Conservation (phyloP, 208 protist species). For the Trypanosoma conorhini region DNA sequence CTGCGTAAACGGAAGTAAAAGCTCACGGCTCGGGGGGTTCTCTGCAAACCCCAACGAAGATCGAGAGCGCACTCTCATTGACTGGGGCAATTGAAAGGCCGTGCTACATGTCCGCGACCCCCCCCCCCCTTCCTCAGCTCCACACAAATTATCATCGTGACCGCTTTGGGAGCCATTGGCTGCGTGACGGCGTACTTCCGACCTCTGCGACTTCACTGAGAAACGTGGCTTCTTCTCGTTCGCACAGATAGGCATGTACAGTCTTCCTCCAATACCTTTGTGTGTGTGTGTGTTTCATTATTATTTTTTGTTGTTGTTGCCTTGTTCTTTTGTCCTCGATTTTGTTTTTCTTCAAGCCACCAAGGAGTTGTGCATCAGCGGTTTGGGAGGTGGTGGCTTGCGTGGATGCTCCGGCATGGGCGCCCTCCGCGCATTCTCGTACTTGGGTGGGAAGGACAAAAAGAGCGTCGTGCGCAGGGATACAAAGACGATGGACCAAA, state of each 20-base stretch:
- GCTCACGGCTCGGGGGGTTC: background rate
- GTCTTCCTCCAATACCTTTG: background rate
- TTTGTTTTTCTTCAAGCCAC: constrained; percentile 27
- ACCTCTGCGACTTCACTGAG: background rate
- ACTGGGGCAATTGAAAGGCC: background rate
- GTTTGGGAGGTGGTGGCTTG: constrained; percentile 81
- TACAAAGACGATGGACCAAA: constrained; percentile 82
- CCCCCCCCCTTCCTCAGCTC: background rate
- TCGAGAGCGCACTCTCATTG: background rate
- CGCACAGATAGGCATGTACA: background rate
- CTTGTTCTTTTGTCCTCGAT: constrained; percentile 2
- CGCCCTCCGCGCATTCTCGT: constrained; percentile 52
- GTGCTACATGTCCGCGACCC: background rate
- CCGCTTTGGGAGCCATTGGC: background rate
- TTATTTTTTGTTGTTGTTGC: background rate
- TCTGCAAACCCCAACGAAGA: background rate
- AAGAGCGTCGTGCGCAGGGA: constrained; percentile 70
- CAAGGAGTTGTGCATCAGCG: constrained; percentile 45
- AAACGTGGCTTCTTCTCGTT: background rate
- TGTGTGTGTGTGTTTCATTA: too few relatives aligned
- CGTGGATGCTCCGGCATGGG: constrained; percentile 35
- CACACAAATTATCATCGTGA: background rate
- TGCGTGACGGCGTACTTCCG: background rate
- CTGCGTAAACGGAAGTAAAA: background rate
- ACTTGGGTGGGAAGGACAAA: constrained; percentile 79